Evolutionary conservation across 495 filamentous ascomycete species (phyloP), one percentile per base, ranked within the genome.

Genomic region (Amorphotheca resinae): DNA sequence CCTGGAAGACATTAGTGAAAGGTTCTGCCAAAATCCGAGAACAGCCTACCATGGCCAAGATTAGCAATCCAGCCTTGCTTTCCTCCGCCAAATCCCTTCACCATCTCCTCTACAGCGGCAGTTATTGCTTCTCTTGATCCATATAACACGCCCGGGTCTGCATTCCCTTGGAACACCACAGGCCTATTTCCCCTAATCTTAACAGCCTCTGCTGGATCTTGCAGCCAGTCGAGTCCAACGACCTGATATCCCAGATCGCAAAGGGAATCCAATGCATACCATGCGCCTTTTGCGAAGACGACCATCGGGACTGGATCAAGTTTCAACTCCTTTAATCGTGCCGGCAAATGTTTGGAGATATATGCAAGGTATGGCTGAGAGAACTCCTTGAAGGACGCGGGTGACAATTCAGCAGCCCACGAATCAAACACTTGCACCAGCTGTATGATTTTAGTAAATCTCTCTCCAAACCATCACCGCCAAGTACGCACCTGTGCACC

Each of bases 261-360:
- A 11, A 88, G 72, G 9, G 82, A 77, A 49, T 95, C 86, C 22
- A 98, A 67, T 3, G 86, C 87, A 61, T 89, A 93, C 84, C 91
- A 94, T n/a, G 91, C 88, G 3, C 91, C 91, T 65, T 98, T 98
- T n/a, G 91, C 87, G 60, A 98, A 98, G 12, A 95, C 86, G n/a
- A 85, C 91, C 91, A 98, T 95, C 1, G 91, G 91, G 1, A 96
- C 93, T 3, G 65, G 67, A 42, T 87, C 81, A 34, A 87, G 56
- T 0, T 76, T 77, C 54, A 93, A 66, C 60, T 85, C 80, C 46
- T 65, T 63, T 49, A 98, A 62, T 22, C 74, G 71, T 42, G 62
- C 67, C 0, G 89, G 89, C 11, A 96, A 68, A 35, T 85, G 65
- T 44, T 77, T 62, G 11, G 87, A 79, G 42, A 98, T 96, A 51